Base-by-base conservation (phyloP, 192 early-diverging fungal species). In the Coemansia umbellata region DNA sequence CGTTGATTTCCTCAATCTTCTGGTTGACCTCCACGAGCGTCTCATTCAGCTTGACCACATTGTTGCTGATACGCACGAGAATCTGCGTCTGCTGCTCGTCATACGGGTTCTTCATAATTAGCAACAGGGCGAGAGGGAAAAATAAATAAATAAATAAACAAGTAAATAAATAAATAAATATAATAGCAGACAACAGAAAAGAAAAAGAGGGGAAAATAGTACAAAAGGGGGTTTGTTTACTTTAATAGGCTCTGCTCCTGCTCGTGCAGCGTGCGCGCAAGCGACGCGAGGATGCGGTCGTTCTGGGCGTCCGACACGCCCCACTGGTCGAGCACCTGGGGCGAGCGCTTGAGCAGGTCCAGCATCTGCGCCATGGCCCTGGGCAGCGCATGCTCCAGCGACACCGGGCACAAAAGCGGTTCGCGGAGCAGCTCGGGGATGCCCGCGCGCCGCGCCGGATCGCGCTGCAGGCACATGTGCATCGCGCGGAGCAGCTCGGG, bases 341-440 rank as follows among this genome's bases (percentile, higher is more conserved):
- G 74, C 14, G 41, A 62, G 22, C 43, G 45, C 47, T 77, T 77
- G 11, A 77, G 63, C 17, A 70, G 41, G 23, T 61, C 49, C 39
- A 77, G 47, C 53, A 70, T 56, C 58, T 69, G 66, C 37, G 62
- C 54, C 62, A 70, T 70, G 35, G 67, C 63, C 33, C 54, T 42
- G 11, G 67, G 63, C 37, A 77, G 33, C 24, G 59, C 63, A 18
- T 70, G 30, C 13, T 77, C 59, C 7, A 77, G 35, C 23, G 74
- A 58, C 13, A 62, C 55, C 6, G 74, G 79, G 24, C 78, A 74
- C 19, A 89, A 51, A 37, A 89, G 79, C 10, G 82, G 81, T 55
- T 89, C 84, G 4, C 59, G 27, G 5, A 92, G 67, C 41, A 92
- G 66, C 22, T 85, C 68, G 0, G 85, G 85, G 15, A 93, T 90